phyloP scores from a whole-genome alignment of 805 yeast species.

The Hanseniaspora occidentalis region DNA sequence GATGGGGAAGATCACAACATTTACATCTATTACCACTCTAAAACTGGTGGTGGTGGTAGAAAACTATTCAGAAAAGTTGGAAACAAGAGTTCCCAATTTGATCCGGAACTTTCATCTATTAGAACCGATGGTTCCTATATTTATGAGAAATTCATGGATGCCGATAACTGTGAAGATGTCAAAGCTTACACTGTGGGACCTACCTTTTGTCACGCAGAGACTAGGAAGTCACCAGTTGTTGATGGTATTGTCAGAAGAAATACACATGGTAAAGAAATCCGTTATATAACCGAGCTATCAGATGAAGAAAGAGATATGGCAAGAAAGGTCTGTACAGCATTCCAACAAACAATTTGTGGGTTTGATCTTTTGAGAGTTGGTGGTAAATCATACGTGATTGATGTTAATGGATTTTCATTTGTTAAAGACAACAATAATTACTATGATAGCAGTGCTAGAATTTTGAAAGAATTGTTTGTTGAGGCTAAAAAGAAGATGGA shows the following conservation, averaged over 20 bases:
- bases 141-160: constrained; percentile 92
- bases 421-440: constrained; percentile 84
- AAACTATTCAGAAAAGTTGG: constrained; percentile 91
- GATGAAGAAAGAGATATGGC: constrained; percentile 76
- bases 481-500: constrained; percentile 43
- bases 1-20: constrained; percentile 99
- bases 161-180: constrained; percentile 96
- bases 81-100: constrained; percentile 92
- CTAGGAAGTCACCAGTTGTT: constrained; percentile 97
- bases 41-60: constrained; percentile 96
- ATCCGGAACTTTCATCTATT: constrained; percentile 59
- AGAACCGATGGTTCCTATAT: constrained; percentile 85
- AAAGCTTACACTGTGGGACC: constrained; percentile 96
- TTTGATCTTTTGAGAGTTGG: constrained; percentile 85
- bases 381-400: constrained; percentile 85
- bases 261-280: constrained; percentile 92
- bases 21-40: constrained; percentile 75
- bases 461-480: constrained; percentile 61
- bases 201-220: constrained; percentile 89
- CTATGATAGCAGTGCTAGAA: constrained; percentile 72
- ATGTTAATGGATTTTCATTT: constrained; percentile 95
- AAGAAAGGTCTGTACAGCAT: constrained; percentile 53
- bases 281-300: constrained; percentile 73
- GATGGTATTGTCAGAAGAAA: constrained; percentile 96
- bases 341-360: constrained; percentile 93